Percentiles rank a stretch among this genome's conserved stretches.
phyloP scores from a whole-genome alignment of 352 stramenopile species.

The Globisporangium takayamanum region DNA sequence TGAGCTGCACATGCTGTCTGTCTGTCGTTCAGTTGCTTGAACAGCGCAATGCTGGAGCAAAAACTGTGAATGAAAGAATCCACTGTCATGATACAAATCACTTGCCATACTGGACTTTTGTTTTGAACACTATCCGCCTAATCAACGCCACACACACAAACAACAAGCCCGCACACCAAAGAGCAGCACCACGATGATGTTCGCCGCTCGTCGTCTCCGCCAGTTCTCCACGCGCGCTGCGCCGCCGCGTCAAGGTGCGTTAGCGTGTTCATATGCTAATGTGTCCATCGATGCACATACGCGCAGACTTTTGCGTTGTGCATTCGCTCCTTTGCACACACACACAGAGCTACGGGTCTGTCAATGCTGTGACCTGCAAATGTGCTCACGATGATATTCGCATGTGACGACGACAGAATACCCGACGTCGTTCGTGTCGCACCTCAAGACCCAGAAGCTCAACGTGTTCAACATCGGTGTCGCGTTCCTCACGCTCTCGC shows the following conservation, averaged over 20 bases:
- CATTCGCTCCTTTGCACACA: neutral
- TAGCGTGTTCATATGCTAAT: neutral
- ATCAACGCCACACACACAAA: neutral
- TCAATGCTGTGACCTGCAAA: neutral
- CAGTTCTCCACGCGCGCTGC: constrained; percentile 29
- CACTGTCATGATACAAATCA: neutral
- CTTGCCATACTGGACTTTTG: neutral
- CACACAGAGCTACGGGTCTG: neutral
- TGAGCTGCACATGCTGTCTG: neutral
- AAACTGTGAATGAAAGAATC: neutral
- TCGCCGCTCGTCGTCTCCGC: constrained; percentile 25
- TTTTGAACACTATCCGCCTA: neutral
- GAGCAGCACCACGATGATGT: neutral
- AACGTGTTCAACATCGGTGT: constrained; percentile 86
- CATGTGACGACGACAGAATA: constrained; percentile 34
- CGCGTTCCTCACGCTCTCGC: constrained; percentile 75
- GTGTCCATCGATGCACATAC: neutral
- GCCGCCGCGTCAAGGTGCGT: constrained; percentile 33
- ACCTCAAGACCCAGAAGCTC: constrained; percentile 72
- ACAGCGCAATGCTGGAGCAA: neutral
- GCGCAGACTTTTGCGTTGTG: neutral
- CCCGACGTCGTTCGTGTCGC: constrained; percentile 74
- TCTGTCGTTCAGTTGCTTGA: neutral
- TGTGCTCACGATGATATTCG: neutral
- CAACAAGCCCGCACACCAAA: neutral